Base-by-base conservation (phyloP, 2,329 filamentous ascomycete species). In the Neofusicoccum laricinum region DNA sequence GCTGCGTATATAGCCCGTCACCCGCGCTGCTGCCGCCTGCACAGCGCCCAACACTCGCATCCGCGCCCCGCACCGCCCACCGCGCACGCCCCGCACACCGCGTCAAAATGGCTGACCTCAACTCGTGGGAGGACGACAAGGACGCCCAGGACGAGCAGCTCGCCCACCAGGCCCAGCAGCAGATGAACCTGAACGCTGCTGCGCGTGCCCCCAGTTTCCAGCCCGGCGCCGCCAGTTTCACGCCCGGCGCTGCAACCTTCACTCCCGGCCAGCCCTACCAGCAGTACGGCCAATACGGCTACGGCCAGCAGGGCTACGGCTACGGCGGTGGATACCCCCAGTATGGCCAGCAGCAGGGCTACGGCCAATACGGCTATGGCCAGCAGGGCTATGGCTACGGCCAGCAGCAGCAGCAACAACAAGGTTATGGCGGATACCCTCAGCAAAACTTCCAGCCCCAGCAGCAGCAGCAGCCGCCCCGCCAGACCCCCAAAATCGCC, bases 61-160 rank as follows among this genome's bases (percentile, higher is more conserved):
- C 15, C 55, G 40, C 40, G n/a, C 43, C 15, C 25, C 25, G 6
- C 55, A 6, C 40, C 41, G 4, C 55, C 25, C 40, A 14, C 2
- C 30, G 41, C 51, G 51, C n/a, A n/a, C 51, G 51, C 62, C 50
- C 51, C 62, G 30, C 63, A 53, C 55, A 41, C 34, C 43, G n/a
- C 45, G 63, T 59, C 74, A 71, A 65, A 62, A 97, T 97, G 93
- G 90, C 93, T 72, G 88, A 93, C 78, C 90, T 92, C 73, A 93
- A 96, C 78, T 97, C 93, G 67, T 98, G 95, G 91, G 93, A 98
- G 81, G 92, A 96, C 74, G 64, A 66, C 91, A 93, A 73, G 88
- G 84, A 89, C 63, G 88, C 87, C 68, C 89, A 92, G 82, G 90
- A 93, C 72, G 90, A 86, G 69, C 79, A 91, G 76, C 87, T 96